phyloP scores from a whole-genome alignment of 1,139 yeast genomes.

The Diutina mesorugosa region DNA sequence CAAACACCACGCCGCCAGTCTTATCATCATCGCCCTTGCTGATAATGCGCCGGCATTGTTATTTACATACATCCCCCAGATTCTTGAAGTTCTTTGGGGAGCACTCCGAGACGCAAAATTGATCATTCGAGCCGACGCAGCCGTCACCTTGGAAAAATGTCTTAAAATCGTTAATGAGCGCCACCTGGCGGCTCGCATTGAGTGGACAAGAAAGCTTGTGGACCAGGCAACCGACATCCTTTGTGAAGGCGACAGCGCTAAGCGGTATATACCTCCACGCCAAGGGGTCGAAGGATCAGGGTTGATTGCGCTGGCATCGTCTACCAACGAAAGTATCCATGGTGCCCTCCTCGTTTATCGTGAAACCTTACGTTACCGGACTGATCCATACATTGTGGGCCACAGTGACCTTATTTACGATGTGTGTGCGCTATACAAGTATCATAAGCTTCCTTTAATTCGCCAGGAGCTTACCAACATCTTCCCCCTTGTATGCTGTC shows the following conservation, averaged over 20 bases:
- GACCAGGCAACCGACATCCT: conserved; percentile 39
- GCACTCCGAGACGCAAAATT: conserved; percentile 73
- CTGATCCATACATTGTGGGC: conserved; percentile 30
- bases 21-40: conserved; percentile 75
- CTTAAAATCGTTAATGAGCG: conserved; percentile 67
- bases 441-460: conserved; percentile 62
- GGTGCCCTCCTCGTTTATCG: conserved; percentile 77
- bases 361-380: conserved; percentile 62
- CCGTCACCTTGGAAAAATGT: conserved; percentile 67
- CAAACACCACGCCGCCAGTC: conserved; percentile 82
- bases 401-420: conserved; percentile 72
- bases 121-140: conserved; percentile 71
- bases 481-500: conserved; percentile 72
- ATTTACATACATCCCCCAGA: conserved; percentile 65
- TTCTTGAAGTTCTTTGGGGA: conserved; percentile 76
- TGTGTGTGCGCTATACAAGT: conserved; percentile 60
- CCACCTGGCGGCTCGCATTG: conserved; percentile 55
- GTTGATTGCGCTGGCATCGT: conserved; percentile 14
- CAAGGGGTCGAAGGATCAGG: conserved; percentile 10
- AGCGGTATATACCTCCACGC: conserved; percentile 4
- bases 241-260: conserved; percentile 10
- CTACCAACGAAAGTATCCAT: conserved; percentile 55
- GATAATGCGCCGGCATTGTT: conserved; percentile 78
- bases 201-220: conserved; percentile 64
- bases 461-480: conserved; percentile 76